Base-by-base conservation (phyloP, 352 stramenopile genomes). In the Thraustochytrium sp. region DNA sequence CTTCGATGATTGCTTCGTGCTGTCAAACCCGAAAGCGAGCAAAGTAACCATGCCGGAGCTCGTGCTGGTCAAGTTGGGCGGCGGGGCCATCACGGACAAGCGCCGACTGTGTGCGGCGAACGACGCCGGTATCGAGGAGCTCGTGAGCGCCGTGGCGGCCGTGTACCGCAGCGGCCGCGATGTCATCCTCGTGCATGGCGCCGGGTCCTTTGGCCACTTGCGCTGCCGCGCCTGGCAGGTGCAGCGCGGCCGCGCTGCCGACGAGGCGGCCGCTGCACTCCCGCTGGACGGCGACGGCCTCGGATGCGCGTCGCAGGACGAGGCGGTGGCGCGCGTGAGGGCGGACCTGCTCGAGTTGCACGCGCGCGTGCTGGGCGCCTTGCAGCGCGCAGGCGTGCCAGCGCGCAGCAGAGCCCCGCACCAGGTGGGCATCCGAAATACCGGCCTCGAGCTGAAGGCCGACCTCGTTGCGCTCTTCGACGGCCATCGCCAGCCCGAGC, bases 171-270 rank as follows among this genome's bases (percentile, higher is more conserved):
- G 31, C 16, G 59, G 59, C 11, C 13, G 9, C 5, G 36, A 77
- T 29, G 13, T 77, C 42, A 77, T 77, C 42, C 23, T 77, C 23
- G 65, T 77, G 16, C 65, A 77, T 26, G 65, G 65, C 13, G 65
- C 65, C 16, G 65, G 65, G 13, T 77, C 65, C 34, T 77, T 77
- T 26, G 65, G 65, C 40, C 65, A 77, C 65, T 31, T 77, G 8
- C 42, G 42, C 34, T 55, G 42, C n/a, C 42, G 49, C 23, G 49
- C 42, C 8, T 77, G 65, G 65, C 42, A 55, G 46, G 13, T 77
- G 40, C 65, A 77, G 29, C 40, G 34, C 2, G 65, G 65, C 65
- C 65, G 8, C 11, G 42, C 11, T 2, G 65, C 34, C 13, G 59
- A 21, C 8, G 59, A 38, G 13, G 59, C 13, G 8, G 9, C 40